These are phyloP conservation scores for Thermomucor indicae-seudaticae DNA, from an alignment of 371 early-diverging fungal genomes.

Conservation along the genomic window DNA sequence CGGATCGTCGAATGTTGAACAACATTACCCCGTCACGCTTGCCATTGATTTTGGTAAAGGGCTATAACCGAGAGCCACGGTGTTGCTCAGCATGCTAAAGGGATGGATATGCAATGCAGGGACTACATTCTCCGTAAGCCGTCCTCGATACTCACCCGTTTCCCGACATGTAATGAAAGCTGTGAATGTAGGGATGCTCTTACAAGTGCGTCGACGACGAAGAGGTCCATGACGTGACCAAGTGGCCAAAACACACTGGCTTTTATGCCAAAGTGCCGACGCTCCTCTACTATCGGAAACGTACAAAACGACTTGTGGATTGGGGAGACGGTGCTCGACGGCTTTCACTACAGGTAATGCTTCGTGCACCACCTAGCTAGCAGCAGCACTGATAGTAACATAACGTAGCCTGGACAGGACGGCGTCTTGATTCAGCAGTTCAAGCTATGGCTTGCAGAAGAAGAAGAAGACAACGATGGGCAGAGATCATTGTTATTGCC, in stretches of 20 bases:
- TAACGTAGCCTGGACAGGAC: conserved; percentile 12
- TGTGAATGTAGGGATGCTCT: conserved; percentile 17
- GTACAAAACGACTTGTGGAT: conserved; percentile 18
- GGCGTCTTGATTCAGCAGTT: conserved; percentile 35
- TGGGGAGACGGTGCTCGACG: conserved; percentile 50
- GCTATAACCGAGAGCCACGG: no score
- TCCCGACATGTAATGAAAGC: not conserved
- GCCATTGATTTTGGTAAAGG: conserved; percentile 1
- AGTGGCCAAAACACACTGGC: conserved; percentile 23
- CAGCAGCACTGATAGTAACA: conserved; percentile 8
- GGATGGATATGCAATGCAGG: not conserved
- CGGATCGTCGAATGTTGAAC: not conserved
- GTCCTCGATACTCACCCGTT: not conserved
- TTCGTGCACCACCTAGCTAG: not conserved
- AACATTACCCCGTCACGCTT: not conserved
- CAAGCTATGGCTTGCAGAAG: conserved; percentile 40
- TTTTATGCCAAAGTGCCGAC: conserved; percentile 28
- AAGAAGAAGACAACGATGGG: conserved; percentile 13
- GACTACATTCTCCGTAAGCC: conserved; percentile 2
- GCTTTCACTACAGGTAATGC: conserved; percentile 30
- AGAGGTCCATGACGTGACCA: conserved; percentile 17
- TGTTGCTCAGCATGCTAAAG: not conserved
- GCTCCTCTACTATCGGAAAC: conserved; percentile 16
- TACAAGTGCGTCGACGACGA: conserved; percentile 14
- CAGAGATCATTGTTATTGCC: conserved; percentile 13